Base-by-base conservation (phyloP, 2,329 filamentous ascomycete genomes). In the Pseudocercospora fijiensis region DNA sequence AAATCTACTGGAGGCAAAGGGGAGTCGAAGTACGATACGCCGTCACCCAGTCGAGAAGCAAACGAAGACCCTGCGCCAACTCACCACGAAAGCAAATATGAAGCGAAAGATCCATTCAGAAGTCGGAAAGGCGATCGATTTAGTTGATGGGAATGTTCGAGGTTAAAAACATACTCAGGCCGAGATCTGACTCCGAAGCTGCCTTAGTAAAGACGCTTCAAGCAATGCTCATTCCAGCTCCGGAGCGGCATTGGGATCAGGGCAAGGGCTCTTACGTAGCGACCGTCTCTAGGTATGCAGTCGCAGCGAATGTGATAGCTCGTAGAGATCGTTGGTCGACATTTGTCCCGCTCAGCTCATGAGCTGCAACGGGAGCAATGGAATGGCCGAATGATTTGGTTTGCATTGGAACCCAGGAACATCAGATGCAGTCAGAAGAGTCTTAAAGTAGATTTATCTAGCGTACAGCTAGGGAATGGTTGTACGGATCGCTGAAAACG, bases 81-180 rank as follows among this genome's bases (percentile, higher is more conserved):
- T 59, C 65, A 68, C 1, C 90, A 93, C 77, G 96, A 92, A 83
- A 90, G 91, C 76, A 96, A 96, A 80, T 98, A 96, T 78, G 93
- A 98, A 80, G 88, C 90, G 30, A 82, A 81, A 59, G 83, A 86
- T 70, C 90, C 92, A 61, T 98, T 89, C 78, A 82, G 85, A 71
- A 90, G 89, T 78, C 86, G 83, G 65, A 96, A 92, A 76, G 95
- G 95, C 3, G 93, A 98, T 80, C 85, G 95, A 33, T 96, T 99
- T 73, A 78, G 76, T 68, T 77, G 72, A 75, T 20, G 9, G 28
- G 24, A 18, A 22, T n/a, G 37, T n/a, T 41, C 4, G 37, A n/a
- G 37, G 16, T 41, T 18, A 2, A 41, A 1, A n/a, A 41, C n/a
- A n/a, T 18, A 2, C 37, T 41, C 37, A 41, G 4, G 16, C 16